Percentiles rank a stretch among this genome's conserved stretches.
These are phyloP conservation scores for Herpetomonas muscarum DNA, from an alignment of 208 protist genomes.

Conservation along the genomic window DNA sequence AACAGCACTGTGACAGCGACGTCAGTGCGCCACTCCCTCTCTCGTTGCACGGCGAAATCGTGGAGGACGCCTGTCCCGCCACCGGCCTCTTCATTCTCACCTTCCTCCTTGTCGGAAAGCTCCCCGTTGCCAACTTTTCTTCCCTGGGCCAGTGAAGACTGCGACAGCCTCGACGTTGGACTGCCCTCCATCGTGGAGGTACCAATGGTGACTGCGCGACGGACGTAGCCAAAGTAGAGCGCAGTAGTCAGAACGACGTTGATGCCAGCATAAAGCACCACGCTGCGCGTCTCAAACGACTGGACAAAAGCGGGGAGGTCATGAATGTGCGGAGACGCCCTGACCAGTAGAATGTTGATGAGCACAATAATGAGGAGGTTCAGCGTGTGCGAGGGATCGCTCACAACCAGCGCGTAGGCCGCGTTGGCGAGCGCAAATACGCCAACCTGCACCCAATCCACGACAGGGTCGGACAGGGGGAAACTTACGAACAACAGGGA, in stretches of 20 bases:
- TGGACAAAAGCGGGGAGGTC: constrained; percentile 39
- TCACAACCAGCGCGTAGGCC: constrained; percentile 32
- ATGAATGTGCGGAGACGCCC: constrained; percentile 48
- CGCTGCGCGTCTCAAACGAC: constrained; percentile 15
- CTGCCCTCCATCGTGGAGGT: too few species aligned
- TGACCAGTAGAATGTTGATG: constrained; percentile 56
- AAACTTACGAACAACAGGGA: constrained; percentile 78
- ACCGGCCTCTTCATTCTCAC: neutral
- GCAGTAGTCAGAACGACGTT: constrained; percentile 27
- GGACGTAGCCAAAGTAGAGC: constrained; percentile 59
- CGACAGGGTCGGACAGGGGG: constrained; percentile 61
- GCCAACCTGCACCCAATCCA: constrained; percentile 72
- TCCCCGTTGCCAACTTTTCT: too few species aligned
- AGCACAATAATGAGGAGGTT: constrained; percentile 39
- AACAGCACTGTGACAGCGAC: constrained; percentile 30
- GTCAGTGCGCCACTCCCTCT: constrained; percentile 35
- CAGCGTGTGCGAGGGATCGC: constrained; percentile 50
- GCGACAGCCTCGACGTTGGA: too few species aligned
- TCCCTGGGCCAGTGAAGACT: too few species aligned
- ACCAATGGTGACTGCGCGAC: too few species aligned
- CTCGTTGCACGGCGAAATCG: constrained; percentile 31
- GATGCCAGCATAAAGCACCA: constrained; percentile 25
- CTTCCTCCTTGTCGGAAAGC: neutral
- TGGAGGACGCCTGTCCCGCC: constrained; percentile 26
- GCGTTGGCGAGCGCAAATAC: constrained; percentile 52